Base-by-base conservation (phyloP, 257 asterid genomes). In the Plantago ovata region DNA sequence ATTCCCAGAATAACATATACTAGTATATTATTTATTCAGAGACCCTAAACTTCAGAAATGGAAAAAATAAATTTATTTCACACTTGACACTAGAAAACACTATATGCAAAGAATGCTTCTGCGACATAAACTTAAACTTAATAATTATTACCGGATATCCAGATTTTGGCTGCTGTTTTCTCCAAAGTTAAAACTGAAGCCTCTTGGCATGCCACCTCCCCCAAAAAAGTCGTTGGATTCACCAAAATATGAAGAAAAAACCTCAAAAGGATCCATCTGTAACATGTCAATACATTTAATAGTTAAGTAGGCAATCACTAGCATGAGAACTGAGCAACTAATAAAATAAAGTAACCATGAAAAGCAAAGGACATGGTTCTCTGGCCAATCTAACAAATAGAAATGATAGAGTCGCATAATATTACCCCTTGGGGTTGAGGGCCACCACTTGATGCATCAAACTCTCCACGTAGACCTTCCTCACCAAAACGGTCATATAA, bases 401-500 rank as follows among this genome's bases (percentile, higher is more conserved):
- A 71, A 48, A 13, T 10, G 48, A 39, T 32, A 53, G 38, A 36
- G 56, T 47, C 40, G 23, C 32, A 57, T 38, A 63, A 77, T 53
- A 80, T 70, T 72, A 87, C 96, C 83, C 89, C 90, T 56, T 67
- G 55, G 7, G 36, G 36, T 28, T 28, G 84, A 11, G 81, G 65
- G 68, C 87, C 89, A 70, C 76, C 59, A 61, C 71, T 46, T 24
- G 90, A 42, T 50, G 83, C 80, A 54, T 62, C 82, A 77, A 77
- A 84, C 56, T 79, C 94, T 70, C 94, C 95, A 16, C 50, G 77
- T 42, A 84, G 69, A 63, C 97, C 98, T 75, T 80, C 94, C 77
- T 86, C 87, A 9, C 98, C 98, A 84, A 78, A 84, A 12, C 76
- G 95, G 69, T 93, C 98, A 73, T 88, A 93, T 68, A 80, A 58